Conservation (phyloP, 371 early-diverging fungal species). For the Mucor plumbeus region DNA sequence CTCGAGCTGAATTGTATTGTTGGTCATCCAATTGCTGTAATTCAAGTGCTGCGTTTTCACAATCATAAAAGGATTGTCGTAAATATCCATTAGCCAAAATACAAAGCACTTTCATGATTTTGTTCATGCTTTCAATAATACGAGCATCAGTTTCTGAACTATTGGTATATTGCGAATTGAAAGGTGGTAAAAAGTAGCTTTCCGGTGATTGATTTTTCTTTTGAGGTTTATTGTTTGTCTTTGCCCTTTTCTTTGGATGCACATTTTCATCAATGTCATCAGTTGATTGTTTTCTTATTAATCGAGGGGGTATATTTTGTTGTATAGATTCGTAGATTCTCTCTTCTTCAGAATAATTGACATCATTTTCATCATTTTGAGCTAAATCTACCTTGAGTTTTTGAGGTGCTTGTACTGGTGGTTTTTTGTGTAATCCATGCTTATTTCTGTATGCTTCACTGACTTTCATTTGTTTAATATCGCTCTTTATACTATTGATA, state of each 20-base stretch:
- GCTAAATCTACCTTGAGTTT: conserved; percentile 26
- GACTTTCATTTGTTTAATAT: conserved; percentile 34
- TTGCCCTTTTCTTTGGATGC: not conserved
- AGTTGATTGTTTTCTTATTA: not conserved
- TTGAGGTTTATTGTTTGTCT: not conserved
- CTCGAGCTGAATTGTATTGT: conserved; percentile 49
- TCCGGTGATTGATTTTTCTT: not conserved
- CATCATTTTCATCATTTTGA: conserved; percentile 12
- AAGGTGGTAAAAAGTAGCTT: not conserved
- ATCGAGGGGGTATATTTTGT: conserved; percentile 3
- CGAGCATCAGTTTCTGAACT: not conserved
- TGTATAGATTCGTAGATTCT: conserved; percentile 14
- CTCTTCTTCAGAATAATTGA: not conserved
- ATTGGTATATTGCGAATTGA: not conserved
- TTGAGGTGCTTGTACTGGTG: conserved; percentile 32
- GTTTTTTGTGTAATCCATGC: conserved; percentile 49
- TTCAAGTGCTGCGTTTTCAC: conserved; percentile 33
- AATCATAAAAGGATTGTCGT: conserved; percentile 39
- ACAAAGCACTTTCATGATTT: conserved; percentile 31
- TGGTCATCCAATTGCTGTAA: conserved; percentile 43
- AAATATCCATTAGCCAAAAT: conserved; percentile 40
- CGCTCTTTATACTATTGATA: conserved; percentile 26
- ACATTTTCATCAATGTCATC: not conserved
- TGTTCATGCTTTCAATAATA: conserved; percentile 43
- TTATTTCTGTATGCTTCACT: conserved; percentile 45